These are phyloP conservation scores for Thuidium tamariscinum DNA, from an alignment of 225 moss, liverwort and hornwort species.

Conservation along the genomic window DNA sequence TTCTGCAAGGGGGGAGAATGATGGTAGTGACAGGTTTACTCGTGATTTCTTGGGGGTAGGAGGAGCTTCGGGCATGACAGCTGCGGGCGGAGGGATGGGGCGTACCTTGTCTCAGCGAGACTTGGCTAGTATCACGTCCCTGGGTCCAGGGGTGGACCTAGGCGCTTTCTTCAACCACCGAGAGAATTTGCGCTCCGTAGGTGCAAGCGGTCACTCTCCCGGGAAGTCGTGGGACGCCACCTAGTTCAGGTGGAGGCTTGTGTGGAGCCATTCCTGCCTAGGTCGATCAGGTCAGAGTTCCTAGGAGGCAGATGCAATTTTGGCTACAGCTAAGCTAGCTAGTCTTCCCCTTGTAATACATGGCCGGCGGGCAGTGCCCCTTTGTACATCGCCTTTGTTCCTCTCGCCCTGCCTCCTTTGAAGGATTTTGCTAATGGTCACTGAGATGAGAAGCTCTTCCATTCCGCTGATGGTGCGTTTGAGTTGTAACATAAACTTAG, in stretches of 20 bases:
- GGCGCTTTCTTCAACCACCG: slow-evolving; percentile 70
- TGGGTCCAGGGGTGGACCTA: slow-evolving; percentile 84
- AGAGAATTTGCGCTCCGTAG: slow-evolving; percentile 70
- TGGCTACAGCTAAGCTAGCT: slow-evolving; percentile 10
- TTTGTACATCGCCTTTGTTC: slow-evolving; percentile 34
- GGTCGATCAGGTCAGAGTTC: slow-evolving; percentile 1
- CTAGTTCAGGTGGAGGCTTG: slow-evolving; percentile 21
- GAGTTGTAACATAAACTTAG: slow-evolving; percentile 42
- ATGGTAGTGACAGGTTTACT: slow-evolving; percentile 90
- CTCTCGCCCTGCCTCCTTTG: background rate
- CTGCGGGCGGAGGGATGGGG: slow-evolving; percentile 67
- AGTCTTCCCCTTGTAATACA: slow-evolving; percentile 44
- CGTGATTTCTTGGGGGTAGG: slow-evolving; percentile 97
- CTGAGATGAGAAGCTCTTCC: slow-evolving; percentile 23
- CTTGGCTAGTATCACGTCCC: slow-evolving; percentile 64
- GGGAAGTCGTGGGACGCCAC: slow-evolving; percentile 95
- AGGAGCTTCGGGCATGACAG: slow-evolving; percentile 57
- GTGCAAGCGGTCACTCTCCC: slow-evolving; percentile 81
- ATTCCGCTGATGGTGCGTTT: slow-evolving; percentile 40
- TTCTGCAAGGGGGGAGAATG: slow-evolving; percentile 63
- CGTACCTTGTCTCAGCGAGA: slow-evolving; percentile 81
- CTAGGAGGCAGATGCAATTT: slow-evolving; percentile 46
- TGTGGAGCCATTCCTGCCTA: slow-evolving; percentile 29
- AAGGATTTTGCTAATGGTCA: slow-evolving; percentile 33
- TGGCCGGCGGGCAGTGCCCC: slow-evolving; percentile 35